Evolutionary conservation across 2,329 filamentous ascomycete species (phyloP).

Genomic region (Chrysosphaeria jannelii): DNA sequence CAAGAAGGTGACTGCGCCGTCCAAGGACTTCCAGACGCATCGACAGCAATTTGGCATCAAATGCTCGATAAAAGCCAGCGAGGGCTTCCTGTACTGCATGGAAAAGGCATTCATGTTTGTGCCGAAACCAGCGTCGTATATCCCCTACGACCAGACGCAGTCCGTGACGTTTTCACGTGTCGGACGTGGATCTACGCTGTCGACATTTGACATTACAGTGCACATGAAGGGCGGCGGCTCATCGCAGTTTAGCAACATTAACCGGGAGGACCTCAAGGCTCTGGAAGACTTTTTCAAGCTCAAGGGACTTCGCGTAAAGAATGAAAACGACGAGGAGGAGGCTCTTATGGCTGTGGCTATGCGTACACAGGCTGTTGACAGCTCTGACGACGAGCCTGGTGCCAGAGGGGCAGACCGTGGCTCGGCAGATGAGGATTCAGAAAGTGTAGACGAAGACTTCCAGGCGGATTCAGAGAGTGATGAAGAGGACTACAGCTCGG

Average conservation of each 20-base stretch:
- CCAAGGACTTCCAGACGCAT: slow-evolving; percentile 79
- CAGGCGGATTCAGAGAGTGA: slow-evolving; percentile 75
- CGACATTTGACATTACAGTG: slow-evolving; percentile 92
- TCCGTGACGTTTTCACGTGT: slow-evolving; percentile 90
- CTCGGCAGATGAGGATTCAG: slow-evolving; percentile 83
- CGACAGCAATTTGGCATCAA: slow-evolving; percentile 88
- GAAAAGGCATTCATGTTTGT: slow-evolving; percentile 99
- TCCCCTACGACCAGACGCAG: slow-evolving; percentile 75
- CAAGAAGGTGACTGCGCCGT: slow-evolving; percentile 83
- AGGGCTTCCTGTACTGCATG: slow-evolving; percentile 86
- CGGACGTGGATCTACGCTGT: slow-evolving; percentile 70
- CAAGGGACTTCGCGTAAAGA: slow-evolving; percentile 87
- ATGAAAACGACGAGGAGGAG: slow-evolving; percentile 91
- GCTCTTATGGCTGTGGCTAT: slow-evolving; percentile 53
- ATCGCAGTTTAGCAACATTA: slow-evolving; percentile 97
- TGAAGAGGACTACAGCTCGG: slow-evolving; percentile 82
- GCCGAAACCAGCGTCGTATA: slow-evolving; percentile 90
- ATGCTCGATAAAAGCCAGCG: slow-evolving; percentile 98
- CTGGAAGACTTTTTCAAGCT: slow-evolving; percentile 95
- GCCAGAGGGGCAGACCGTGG: slow-evolving; percentile 39
- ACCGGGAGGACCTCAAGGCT: slow-evolving; percentile 84
- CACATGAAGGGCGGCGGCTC: slow-evolving; percentile 72
- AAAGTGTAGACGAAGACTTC: slow-evolving; percentile 91
- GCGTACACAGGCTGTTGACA: slow-evolving; percentile 54
- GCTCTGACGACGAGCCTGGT: slow-evolving; percentile 57